Evolutionary conservation across 2,329 filamentous ascomycete genomes (phyloP).

Genomic region (Aspergillus puulaauensis): DNA sequence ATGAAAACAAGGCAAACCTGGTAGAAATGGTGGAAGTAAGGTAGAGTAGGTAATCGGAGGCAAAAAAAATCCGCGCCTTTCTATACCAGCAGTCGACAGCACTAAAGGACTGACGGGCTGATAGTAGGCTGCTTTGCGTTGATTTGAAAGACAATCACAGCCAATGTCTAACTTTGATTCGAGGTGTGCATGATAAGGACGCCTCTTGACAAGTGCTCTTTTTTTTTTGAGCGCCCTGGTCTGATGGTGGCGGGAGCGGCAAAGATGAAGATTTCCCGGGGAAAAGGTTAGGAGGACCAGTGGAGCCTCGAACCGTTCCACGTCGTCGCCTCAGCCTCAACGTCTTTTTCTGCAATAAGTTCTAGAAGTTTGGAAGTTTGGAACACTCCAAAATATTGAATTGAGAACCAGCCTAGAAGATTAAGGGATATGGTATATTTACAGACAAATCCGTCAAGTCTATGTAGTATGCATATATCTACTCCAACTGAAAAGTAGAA

Average conservation of each 20-base stretch:
- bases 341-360: not conserved
- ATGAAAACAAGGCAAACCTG: not conserved
- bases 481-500: not conserved
- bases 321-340: not conserved
- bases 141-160: not conserved
- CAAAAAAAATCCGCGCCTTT: not conserved
- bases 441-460: not conserved
- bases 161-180: not conserved
- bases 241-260: conserved; percentile 1
- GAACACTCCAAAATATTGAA: not conserved
- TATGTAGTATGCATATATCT: not conserved
- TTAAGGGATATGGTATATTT: not conserved
- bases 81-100: conserved; percentile 2
- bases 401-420: not conserved
- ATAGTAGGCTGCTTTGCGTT: not conserved
- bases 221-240: not conserved
- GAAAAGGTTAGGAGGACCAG: not conserved
- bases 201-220: not conserved
- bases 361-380: not conserved
- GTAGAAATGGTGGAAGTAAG: not conserved
- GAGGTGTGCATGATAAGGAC: not conserved
- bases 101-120: conserved; percentile 1
- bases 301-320: not conserved
- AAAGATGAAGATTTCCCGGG: not conserved
- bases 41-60: not conserved